Conservation (phyloP, 1,284 basidiomycete species). For the Ceratobasidium sp. region DNA sequence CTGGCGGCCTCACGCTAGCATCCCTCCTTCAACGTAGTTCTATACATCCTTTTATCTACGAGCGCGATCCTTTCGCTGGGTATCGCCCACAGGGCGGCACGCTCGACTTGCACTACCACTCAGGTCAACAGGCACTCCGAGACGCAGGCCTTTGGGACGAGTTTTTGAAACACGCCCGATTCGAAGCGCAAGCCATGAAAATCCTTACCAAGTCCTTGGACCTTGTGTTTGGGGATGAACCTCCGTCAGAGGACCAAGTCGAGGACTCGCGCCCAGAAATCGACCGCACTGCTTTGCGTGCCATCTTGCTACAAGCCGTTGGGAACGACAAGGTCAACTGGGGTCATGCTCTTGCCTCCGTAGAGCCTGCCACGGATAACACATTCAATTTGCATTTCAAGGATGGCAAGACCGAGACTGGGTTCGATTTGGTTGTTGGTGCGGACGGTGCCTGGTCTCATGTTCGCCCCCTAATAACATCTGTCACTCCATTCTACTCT, state of each 20-base stretch:
- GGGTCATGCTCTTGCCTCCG: constrained; percentile 45
- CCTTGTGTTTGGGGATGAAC: constrained; percentile 12
- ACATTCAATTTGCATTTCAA: constrained; percentile 42
- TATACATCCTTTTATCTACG: constrained; percentile 50
- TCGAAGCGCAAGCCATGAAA: constrained; percentile 46
- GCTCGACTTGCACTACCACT: constrained; percentile 53
- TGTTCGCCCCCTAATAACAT: constrained; percentile 52
- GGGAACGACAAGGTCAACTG: constrained; percentile 46
- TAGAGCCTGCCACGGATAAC: constrained; percentile 28
- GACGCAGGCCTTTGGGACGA: constrained; percentile 48
- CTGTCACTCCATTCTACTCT: constrained; percentile 50
- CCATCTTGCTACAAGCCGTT: constrained; percentile 47
- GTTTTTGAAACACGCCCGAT: constrained; percentile 47
- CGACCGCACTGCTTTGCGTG: constrained; percentile 47
- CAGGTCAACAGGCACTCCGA: constrained; percentile 50
- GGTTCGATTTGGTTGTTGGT: constrained; percentile 53
- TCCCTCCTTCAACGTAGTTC: constrained; percentile 49
- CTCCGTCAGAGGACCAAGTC: constrained; percentile 29
- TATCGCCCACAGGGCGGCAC: constrained; percentile 53
- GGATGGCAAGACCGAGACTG: constrained; percentile 41
- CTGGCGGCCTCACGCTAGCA: constrained; percentile 53
- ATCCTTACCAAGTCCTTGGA: constrained; percentile 47
- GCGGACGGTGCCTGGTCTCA: constrained; percentile 58
- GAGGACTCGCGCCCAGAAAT: constrained; percentile 48
- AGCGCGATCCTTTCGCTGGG: constrained; percentile 48